A percentile compares a stretch with the other conserved stretches of the same genome.
phyloP scores from a whole-genome alignment of 2,329 filamentous ascomycete species.

The Blastomyces gilchristii region DNA sequence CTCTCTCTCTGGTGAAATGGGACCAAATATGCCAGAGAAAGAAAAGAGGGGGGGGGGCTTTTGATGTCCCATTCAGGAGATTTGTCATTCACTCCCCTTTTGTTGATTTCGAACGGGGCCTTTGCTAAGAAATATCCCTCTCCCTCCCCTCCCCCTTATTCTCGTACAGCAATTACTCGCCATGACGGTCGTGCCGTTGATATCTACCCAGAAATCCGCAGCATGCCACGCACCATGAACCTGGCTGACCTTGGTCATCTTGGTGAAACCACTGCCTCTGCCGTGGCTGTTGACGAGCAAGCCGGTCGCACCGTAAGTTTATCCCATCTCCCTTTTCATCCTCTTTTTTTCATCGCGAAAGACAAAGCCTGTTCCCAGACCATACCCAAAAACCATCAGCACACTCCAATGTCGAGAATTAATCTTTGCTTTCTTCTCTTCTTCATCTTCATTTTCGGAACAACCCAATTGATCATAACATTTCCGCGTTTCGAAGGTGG shows the following conservation, averaged over 20 bases:
- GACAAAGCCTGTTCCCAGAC: background rate
- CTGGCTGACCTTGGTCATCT: background rate
- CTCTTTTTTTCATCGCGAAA: background rate
- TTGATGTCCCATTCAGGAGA: no score
- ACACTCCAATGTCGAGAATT: background rate
- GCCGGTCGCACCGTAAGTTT: background rate
- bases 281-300: background rate
- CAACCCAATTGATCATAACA: background rate
- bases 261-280: background rate
- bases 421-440: background rate
- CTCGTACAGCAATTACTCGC: background rate
- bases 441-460: background rate
- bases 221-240: background rate
- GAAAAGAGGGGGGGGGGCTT: background rate
- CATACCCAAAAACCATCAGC: no score
- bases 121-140: slow-evolving; percentile 1
- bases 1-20: background rate
- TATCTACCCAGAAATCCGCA: background rate
- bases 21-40: background rate
- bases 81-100: background rate
- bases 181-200: background rate
- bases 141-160: background rate
- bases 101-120: background rate
- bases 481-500: background rate
- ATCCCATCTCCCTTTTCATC: background rate